These are phyloP conservation scores for Persicaria maculosa DNA, from an alignment of 148 eudicot genomes.

Conservation along the genomic window DNA sequence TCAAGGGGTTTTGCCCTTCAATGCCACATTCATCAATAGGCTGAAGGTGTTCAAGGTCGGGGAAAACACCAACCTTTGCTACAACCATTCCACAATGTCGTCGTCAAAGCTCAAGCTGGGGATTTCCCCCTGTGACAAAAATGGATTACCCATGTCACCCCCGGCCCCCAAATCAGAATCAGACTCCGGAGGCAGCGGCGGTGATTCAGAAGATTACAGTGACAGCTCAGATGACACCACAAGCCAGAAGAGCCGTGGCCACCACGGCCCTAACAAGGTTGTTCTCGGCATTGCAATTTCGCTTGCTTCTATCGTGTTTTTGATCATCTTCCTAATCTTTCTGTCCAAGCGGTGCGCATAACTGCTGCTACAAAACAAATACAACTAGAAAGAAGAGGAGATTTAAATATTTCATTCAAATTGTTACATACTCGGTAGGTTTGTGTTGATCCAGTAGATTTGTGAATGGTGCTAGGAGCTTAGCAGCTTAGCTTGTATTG, in stretches of 20 bases:
- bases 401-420: too few relatives aligned
- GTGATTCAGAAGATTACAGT: slow-evolving; percentile 15
- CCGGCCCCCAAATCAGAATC: slow-evolving; percentile 38
- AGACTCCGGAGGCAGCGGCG: slow-evolving; percentile 3
- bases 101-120: slow-evolving; percentile 56
- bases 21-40: slow-evolving; percentile 53
- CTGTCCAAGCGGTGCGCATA: slow-evolving; percentile 61
- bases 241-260: slow-evolving; percentile 21
- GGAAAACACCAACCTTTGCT: slow-evolving; percentile 62
- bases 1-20: slow-evolving; percentile 81
- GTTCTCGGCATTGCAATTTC: slow-evolving; percentile 87
- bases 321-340: slow-evolving; percentile 61
- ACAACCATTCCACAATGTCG: slow-evolving; percentile 45
- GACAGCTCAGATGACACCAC: slow-evolving; percentile 29
- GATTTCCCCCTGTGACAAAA: slow-evolving; percentile 73
- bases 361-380: too few relatives aligned
- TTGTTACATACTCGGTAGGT: too few relatives aligned
- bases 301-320: slow-evolving; percentile 66
- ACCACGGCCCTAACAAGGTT: slow-evolving; percentile 74
- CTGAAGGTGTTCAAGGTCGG: slow-evolving; percentile 58
- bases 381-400: too few relatives aligned
- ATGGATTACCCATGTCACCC: slow-evolving; percentile 65
- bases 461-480: too few relatives aligned
- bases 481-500: too few relatives aligned
- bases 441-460: too few relatives aligned